Percentiles rank a stretch among this genome's conserved stretches.
Evolutionary conservation across 352 stramenopile species (phyloP).

Genomic region (Globisporangium sylvaticum): DNA sequence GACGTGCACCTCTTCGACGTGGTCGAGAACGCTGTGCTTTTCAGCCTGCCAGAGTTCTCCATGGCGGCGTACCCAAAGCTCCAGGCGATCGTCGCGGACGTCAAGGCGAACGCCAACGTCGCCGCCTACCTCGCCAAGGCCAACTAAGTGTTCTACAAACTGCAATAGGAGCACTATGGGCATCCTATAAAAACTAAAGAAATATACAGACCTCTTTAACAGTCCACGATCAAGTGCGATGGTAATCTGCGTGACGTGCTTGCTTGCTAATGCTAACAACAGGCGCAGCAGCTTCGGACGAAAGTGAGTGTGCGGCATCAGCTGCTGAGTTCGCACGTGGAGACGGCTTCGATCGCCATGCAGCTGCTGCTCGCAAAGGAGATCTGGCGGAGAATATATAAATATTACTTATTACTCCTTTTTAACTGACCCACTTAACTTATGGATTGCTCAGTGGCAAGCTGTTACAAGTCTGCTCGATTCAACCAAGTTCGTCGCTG

Average conservation of each 20-base stretch:
- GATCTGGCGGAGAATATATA: too few relatives aligned
- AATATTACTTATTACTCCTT: too few relatives aligned
- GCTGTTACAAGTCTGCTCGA: too few relatives aligned
- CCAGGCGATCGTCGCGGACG: constrained; percentile 27
- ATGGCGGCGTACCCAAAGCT: constrained; percentile 43
- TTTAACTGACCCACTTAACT: too few relatives aligned
- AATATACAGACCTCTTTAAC: not conserved
- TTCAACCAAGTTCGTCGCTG: too few relatives aligned
- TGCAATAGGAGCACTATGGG: not conserved
- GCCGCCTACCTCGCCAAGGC: constrained; percentile 33
- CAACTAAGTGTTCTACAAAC: not conserved
- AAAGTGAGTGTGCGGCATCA: constrained; percentile 25
- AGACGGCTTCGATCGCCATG: constrained; percentile 35
- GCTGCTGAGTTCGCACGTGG: constrained; percentile 30
- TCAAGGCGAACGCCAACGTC: constrained; percentile 37
- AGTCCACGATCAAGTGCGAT: not conserved
- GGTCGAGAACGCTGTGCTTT: constrained; percentile 34
- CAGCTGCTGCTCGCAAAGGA: constrained; percentile 15
- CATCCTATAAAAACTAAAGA: not conserved
- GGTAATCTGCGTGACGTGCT: not conserved
- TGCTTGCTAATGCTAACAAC: not conserved
- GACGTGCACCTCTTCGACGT: constrained; percentile 50
- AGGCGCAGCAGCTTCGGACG: constrained; percentile 28
- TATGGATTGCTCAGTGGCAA: too few relatives aligned
- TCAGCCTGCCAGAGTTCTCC: constrained; percentile 26